phyloP scores from a whole-genome alignment of 1,284 basidiomycete species.

The Pascua sp. region DNA sequence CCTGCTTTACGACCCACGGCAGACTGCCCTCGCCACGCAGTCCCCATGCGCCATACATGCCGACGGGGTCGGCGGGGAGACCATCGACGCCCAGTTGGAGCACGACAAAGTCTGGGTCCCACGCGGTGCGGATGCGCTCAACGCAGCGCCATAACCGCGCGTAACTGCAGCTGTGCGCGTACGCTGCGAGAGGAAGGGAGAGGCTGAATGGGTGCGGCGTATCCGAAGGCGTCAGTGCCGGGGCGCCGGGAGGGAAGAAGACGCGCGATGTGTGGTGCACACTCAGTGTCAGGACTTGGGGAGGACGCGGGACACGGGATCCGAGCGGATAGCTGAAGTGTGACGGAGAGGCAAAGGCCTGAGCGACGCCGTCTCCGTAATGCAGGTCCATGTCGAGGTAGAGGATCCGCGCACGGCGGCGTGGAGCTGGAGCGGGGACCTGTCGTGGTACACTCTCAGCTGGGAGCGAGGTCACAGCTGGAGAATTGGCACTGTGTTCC shows the following conservation, averaged over 20 bases:
- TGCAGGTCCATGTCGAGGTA: constrained; percentile 92
- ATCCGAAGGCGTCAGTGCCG: constrained; percentile 48
- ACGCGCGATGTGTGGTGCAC: constrained; percentile 75
- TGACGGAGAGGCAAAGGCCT: constrained; percentile 60
- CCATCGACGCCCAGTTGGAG: constrained; percentile 85
- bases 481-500: neutral
- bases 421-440: neutral
- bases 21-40: constrained; percentile 63
- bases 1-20: constrained; percentile 64
- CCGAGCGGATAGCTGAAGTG: constrained; percentile 12
- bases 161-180: constrained; percentile 64
- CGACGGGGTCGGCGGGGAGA: constrained; percentile 73
- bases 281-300: constrained; percentile 68
- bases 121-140: constrained; percentile 61
- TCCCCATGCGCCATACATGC: constrained; percentile 67
- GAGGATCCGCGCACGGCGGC: constrained; percentile 62
- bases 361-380: constrained; percentile 75
- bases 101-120: constrained; percentile 71
- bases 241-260: constrained; percentile 65
- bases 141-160: constrained; percentile 61
- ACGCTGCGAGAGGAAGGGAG: constrained; percentile 66
- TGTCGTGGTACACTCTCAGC: neutral
- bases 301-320: constrained; percentile 49
- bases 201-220: constrained; percentile 68
- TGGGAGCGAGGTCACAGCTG: neutral